phyloP scores from a whole-genome alignment of 1,139 yeast species.

The Saccharomycopsis hybrid region DNA sequence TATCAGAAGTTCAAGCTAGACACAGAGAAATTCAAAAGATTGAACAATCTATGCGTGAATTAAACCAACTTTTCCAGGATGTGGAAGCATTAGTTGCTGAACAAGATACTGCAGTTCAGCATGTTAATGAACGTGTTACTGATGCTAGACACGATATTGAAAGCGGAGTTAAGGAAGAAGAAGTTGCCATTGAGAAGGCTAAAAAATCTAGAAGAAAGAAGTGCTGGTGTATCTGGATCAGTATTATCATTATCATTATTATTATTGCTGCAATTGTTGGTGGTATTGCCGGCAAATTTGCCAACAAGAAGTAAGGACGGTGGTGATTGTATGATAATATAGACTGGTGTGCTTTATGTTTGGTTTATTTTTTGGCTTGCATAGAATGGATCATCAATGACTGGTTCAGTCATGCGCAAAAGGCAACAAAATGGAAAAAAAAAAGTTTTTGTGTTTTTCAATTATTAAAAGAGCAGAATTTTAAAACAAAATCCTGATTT shows the following conservation, averaged over 20 bases:
- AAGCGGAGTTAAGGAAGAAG: slow-evolving; percentile 91
- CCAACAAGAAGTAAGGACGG: slow-evolving; percentile 4
- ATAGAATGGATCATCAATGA: too few species aligned
- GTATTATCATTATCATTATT: slow-evolving; percentile 51
- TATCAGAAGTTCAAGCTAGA: slow-evolving; percentile 93
- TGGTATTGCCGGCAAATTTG: slow-evolving; percentile 19
- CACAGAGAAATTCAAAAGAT: slow-evolving; percentile 93
- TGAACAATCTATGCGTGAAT: slow-evolving; percentile 93
- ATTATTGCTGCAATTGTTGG: slow-evolving; percentile 64
- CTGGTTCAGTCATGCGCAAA: neutral
- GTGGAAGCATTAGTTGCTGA: slow-evolving; percentile 96
- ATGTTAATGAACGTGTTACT: slow-evolving; percentile 73
- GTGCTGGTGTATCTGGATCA: slow-evolving; percentile 76
- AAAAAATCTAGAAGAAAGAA: slow-evolving; percentile 88
- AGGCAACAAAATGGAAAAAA: neutral
- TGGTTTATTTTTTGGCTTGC: too few species aligned
- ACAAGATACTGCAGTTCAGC: slow-evolving; percentile 85
- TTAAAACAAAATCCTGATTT: too few species aligned
- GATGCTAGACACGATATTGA: slow-evolving; percentile 88
- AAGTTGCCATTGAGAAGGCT: slow-evolving; percentile 84
- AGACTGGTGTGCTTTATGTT: too few species aligned
- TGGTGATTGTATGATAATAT: neutral
- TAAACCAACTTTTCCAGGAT: slow-evolving; percentile 89
- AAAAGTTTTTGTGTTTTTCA: too few species aligned
- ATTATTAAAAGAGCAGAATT: too few species aligned